phyloP scores from a whole-genome alignment of 176 grass and related monocot genomes.

The Tillandsia fasciculata region DNA sequence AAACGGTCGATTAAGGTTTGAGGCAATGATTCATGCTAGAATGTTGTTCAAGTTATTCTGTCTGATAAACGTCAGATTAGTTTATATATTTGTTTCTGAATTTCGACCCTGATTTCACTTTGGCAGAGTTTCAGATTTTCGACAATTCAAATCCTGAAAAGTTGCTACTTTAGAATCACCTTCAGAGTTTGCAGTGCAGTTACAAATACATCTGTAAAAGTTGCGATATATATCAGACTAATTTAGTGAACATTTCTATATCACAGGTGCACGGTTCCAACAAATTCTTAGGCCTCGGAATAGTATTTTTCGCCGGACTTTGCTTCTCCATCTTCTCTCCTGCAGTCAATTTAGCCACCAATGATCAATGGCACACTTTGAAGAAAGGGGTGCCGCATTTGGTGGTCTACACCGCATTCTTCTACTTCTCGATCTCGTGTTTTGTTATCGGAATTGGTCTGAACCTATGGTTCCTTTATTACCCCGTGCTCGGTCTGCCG shows the following conservation, averaged over 20 bases:
- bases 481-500: constrained; percentile 58
- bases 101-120: too few relatives aligned
- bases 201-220: too few relatives aligned
- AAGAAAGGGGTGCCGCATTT: constrained; percentile 64
- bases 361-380: constrained; percentile 82
- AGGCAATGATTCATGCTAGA: background rate
- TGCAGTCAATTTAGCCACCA: constrained; percentile 87
- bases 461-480: constrained; percentile 83
- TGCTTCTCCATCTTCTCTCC: constrained; percentile 97
- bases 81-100: background rate
- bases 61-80: background rate
- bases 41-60: background rate
- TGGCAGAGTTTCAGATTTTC: too few relatives aligned
- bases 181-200: too few relatives aligned
- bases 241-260: background rate
- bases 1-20: constrained; percentile 82
- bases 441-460: constrained; percentile 59
- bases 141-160: too few relatives aligned
- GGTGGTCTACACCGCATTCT: constrained; percentile 95
- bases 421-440: constrained; percentile 95
- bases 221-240: background rate
- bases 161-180: too few relatives aligned
- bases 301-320: constrained; percentile 77
- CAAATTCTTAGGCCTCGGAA: constrained; percentile 59
- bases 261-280: constrained; percentile 38